Conservation (phyloP, 768 basidiomycete species). For the Suillus plorans region DNA sequence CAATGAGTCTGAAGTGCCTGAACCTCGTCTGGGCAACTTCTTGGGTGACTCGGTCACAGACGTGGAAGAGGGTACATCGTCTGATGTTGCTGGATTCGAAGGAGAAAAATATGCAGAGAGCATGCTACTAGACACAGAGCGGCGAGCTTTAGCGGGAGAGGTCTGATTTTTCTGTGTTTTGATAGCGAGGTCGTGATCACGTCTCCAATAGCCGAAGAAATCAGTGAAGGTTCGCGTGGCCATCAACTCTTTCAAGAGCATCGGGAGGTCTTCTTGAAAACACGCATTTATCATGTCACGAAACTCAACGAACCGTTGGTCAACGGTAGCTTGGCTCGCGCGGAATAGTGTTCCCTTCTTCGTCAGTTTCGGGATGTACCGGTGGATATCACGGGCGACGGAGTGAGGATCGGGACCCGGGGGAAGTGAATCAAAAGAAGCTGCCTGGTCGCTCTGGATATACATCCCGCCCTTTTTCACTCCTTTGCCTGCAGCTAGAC, state of each 20-base stretch:
- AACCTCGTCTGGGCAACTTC: conserved; percentile 5
- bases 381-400: conserved; percentile 68
- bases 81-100: conserved; percentile 23
- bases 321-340: conserved; percentile 62
- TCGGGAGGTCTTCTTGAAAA: conserved; percentile 60
- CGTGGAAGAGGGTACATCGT: conserved; percentile 10
- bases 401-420: conserved; percentile 79
- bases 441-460: conserved; percentile 67
- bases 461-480: conserved; percentile 71
- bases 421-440: conserved; percentile 84
- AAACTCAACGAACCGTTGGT: conserved; percentile 63
- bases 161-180: conserved; percentile 32
- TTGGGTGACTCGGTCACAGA: conserved; percentile 11
- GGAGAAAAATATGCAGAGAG: conserved; percentile 59
- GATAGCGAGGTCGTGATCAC: conserved; percentile 62
- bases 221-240: conserved; percentile 57
- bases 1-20: conserved; percentile 22
- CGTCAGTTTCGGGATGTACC: conserved; percentile 62
- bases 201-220: conserved; percentile 79
- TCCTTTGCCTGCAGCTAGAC: conserved; percentile 71
- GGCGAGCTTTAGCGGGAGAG: conserved; percentile 29
- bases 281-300: conserved; percentile 56
- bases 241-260: conserved; percentile 65
- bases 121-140: conserved; percentile 52
- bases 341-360: conserved; percentile 76